Evolutionary conservation across 495 filamentous ascomycete genomes (phyloP), one percentile per base, ranked within the genome.

Genomic region (Penicillium fimorum): DNA sequence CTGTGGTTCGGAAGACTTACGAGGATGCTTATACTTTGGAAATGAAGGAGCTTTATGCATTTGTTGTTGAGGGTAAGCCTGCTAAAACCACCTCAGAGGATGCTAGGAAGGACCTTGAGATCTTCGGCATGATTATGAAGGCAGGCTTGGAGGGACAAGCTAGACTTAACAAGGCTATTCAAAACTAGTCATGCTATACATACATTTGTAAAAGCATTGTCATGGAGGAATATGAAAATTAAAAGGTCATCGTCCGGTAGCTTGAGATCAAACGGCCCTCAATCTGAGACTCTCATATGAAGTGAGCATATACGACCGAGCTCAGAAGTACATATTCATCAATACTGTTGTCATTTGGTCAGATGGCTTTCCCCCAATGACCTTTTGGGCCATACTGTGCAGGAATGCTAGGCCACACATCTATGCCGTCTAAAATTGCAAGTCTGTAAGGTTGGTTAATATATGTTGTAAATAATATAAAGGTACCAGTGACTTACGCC

Each of bases 21-120:
- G 75, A 81, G 56, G 78, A 81, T 63, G 57, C 78, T 13, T 82
- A 76, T 52, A 79, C 76, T 17, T 30, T 67, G 1, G 76, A 81
- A 62, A 57, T 77, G 56, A 68, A 66, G 56, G 69, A 74, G 53
- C 48, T 79, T 17, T 69, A 76, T 51, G 63, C 61, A 8, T 67
- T 66, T 38, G 42, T 72, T 8, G 59, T 67, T 4, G 50, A 71
- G n/a, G 74, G 74, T 1, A 71, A 70, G 61, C 22, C 50, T 10
- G 61, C 69, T 17, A 82, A 82, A 62, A 81, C 79, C 11, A 78
- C 65, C 1, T 57, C 65, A 2, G 55, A 56, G 42, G 78, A 80
- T 72, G 72, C 79, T n/a, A 48, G 47, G 41, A 47, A 73, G 46
- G 77, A 81, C 57, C 42, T 81, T 10, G 53, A 60, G 35, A 44